Evolutionary conservation across 805 yeast genomes (phyloP), one percentile per base, ranked within the genome.

Genomic region (Metschnikowia orientalis): DNA sequence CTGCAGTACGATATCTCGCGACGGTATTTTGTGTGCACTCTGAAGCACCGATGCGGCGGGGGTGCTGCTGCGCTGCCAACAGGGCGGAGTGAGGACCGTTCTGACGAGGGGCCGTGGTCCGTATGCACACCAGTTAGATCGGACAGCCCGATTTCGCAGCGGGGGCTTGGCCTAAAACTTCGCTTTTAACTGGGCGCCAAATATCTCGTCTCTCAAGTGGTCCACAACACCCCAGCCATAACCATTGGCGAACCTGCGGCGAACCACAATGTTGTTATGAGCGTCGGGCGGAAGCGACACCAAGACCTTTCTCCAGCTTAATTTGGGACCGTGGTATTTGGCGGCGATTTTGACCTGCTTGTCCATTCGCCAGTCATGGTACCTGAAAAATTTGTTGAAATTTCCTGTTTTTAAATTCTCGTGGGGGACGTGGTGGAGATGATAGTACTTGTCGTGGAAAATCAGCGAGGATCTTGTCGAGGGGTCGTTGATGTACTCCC

Each of bases 171-270:
- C n/a, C 23, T 23, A 42, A 10, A 40, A 40, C 26, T 45, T 45
- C 5, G 50, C 40, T 22, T 23, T 30, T 5, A 38, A 21, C 12
- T 34, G 31, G 22, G 42, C 41, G 12, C 35, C 30, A 34, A 57
- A 57, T 8, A 59, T 40, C 26, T 50, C 50, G 13, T 48, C 53
- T 26, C 61, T 56, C 26, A 67, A 44, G 41, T 67, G 71, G 36
- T 65, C 68, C 7, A 67, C 48, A 7, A 66, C 70, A 1, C 69
- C 69, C 73, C 73, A 67, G 7, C 73, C 73, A 40, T 61, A 67
- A 1, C 69, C 71, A 45, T 67, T 67, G 16, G 67, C 51, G 45
- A 67, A 67, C 20, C 69, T 40, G 32, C 73, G 50, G 28, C 73
- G 41, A 9, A 67, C 73, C 4, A 63, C 51, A 5, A 67, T 67